Base-by-base conservation (phyloP, 108 stramenopile species). In the Asterionellopsis glacialis region DNA sequence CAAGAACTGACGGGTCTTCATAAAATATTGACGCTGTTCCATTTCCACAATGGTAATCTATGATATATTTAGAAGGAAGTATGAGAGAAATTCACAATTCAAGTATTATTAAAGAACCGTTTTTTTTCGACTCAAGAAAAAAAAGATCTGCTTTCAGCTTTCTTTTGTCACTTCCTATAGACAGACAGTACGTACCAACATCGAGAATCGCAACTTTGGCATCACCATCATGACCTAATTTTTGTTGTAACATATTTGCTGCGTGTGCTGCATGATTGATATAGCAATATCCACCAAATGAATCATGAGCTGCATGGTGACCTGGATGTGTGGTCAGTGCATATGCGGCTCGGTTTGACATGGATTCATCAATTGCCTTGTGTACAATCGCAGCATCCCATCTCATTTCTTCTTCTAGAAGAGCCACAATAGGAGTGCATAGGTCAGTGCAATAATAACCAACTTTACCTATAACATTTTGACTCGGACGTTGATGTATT, bases 271-370 rank as follows among this genome's bases (percentile, higher is more conserved):
- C 83, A 68, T 87, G 79, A 64, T 88, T 88, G 45, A 87, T 55
- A 55, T 88, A 88, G 56, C 91, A 92, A 63, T 89, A 92, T 47
- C 91, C 91, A 22, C 91, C 91, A 71, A 83, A 88, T 21, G 69
- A 70, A 61, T 89, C 85, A n/a, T 56, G 11, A 16, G 77, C 74
- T 0, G 81, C 83, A 65, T 92, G 91, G 61, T 92, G 91, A 11
- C 91, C 91, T 11, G 85, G 91, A 75, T 89, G 87, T 7, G 91
- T 92, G 14, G 79, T 67, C 42, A 85, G 45, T 42, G 84, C 82
- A 72, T 87, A 87, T 3, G 74, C 79, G 3, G 41, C 55, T 14
- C 11, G 5, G 12, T 42, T 18, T 44, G 5, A 40, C 12, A 76
- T 59, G 2, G 78, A 68, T 18, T 24, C 21, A 25, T 77, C 55